phyloP scores from a whole-genome alignment of 2,329 filamentous ascomycete genomes.

The Harringtonia lauricola region DNA sequence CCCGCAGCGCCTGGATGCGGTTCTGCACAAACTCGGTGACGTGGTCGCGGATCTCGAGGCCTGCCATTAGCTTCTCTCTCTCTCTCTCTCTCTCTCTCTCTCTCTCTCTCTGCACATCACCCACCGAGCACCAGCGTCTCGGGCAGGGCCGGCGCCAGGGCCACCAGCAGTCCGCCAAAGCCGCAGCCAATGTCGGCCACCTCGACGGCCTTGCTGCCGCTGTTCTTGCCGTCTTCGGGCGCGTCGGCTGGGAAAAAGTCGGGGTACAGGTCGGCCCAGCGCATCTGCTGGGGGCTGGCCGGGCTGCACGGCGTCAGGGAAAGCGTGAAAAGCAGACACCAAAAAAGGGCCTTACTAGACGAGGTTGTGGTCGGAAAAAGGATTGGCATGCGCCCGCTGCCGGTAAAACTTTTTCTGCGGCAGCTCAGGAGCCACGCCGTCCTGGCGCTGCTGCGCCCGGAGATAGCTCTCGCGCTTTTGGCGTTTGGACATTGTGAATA shows the following conservation, averaged over 20 bases:
- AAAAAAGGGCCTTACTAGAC: no score
- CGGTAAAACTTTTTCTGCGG: conserved; percentile 95
- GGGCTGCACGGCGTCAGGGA: conserved; percentile 53
- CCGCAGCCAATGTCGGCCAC: conserved; percentile 96
- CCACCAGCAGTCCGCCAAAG: conserved; percentile 84
- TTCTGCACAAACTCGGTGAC: conserved; percentile 88
- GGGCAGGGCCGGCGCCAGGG: conserved; percentile 70
- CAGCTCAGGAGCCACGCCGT: conserved; percentile 47
- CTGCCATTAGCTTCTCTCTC: conserved; percentile 28
- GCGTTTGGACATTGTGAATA: conserved; percentile 32
- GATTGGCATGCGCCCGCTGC: conserved; percentile 93
- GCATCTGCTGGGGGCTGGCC: conserved; percentile 68
- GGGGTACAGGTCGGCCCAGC: conserved; percentile 81
- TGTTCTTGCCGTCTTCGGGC: no score
- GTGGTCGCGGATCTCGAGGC: conserved; percentile 84
- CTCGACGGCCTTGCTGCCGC: conserved; percentile 44
- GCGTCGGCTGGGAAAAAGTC: conserved; percentile 40
- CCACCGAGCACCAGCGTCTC: conserved; percentile 72
- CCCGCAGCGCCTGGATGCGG: conserved; percentile 70
- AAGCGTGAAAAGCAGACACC: not conserved
- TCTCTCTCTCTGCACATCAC: no score
- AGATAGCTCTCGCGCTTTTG: conserved; percentile 57
- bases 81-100: no score
- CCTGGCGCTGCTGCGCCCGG: conserved; percentile 33
- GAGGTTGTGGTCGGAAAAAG: conserved; percentile 88